Conservation (phyloP, 2,329 filamentous ascomycete genomes). For the Aspergillus fumigatiaffinis region DNA sequence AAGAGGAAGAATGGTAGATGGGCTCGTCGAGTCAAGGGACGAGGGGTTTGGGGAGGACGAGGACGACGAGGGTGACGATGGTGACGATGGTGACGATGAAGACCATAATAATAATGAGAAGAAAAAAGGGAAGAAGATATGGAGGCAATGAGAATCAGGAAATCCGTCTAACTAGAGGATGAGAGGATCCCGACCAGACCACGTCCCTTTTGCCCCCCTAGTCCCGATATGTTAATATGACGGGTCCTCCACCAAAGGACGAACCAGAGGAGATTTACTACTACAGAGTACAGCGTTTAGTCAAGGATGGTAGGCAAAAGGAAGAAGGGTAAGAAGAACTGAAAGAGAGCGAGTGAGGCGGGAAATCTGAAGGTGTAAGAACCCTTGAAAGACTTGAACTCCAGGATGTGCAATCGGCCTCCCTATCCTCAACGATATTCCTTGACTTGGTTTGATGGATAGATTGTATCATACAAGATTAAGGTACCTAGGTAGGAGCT, state of each 20-base stretch:
- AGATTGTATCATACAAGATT: neutral
- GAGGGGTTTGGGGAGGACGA: constrained; percentile 6
- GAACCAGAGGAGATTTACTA: constrained; percentile 18
- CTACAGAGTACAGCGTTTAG: neutral
- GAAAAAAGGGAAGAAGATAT: constrained; percentile 16
- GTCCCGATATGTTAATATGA: constrained; percentile 41
- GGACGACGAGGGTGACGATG: constrained; percentile 7
- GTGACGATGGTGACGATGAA: constrained; percentile 6
- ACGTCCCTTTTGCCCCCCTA: constrained; percentile 31
- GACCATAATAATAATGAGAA: constrained; percentile 14
- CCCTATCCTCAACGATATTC: neutral
- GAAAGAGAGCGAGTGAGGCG: neutral
- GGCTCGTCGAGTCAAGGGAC: constrained; percentile 9
- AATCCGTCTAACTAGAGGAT: constrained; percentile 19
- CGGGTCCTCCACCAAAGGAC: constrained; percentile 34
- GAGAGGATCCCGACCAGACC: constrained; percentile 29
- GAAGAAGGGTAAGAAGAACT: neutral
- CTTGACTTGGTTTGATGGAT: neutral
- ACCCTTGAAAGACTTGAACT: neutral
- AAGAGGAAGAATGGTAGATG: constrained; percentile 13
- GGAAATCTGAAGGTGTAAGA: neutral
- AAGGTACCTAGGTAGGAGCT: neutral
- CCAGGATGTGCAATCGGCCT: neutral
- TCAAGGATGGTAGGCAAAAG: neutral
- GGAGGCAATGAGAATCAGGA: constrained; percentile 22